Conservation (phyloP, 495 filamentous ascomycete genomes). For the Podospora bellae-mahoneyi region DNA sequence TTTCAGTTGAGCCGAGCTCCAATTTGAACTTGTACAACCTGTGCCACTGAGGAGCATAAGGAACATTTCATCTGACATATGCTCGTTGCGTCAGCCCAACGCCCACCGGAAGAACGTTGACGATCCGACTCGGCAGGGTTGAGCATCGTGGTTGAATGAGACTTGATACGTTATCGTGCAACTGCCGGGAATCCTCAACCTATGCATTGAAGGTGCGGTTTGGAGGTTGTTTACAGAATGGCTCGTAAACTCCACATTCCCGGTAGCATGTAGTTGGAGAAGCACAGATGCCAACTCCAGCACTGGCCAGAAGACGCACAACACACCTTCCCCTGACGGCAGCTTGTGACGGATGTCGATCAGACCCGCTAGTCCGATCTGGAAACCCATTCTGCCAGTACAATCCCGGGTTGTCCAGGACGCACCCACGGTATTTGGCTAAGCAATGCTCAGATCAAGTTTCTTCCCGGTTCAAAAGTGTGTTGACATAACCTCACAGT, state of each 20-base stretch:
- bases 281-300: not conserved
- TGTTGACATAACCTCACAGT: constrained; percentile 4
- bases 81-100: no score
- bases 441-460: not conserved
- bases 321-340: not conserved
- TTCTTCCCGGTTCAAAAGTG: not conserved
- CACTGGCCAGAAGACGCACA: not conserved
- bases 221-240: not conserved
- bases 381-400: not conserved
- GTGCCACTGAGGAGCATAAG: not conserved
- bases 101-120: not conserved
- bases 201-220: not conserved
- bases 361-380: constrained; percentile 13
- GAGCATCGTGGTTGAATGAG: not conserved
- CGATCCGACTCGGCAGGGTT: not conserved
- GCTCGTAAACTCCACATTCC: not conserved
- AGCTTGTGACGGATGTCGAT: constrained; percentile 2
- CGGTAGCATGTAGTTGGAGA: not conserved
- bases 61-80: not conserved
- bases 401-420: constrained; percentile 5
- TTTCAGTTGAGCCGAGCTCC: not conserved
- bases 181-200: not conserved
- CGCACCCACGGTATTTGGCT: not conserved
- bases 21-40: not conserved
- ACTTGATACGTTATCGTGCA: not conserved